Base-by-base conservation (phyloP, 116 monocot species). In the Cymodocea nodosa region DNA sequence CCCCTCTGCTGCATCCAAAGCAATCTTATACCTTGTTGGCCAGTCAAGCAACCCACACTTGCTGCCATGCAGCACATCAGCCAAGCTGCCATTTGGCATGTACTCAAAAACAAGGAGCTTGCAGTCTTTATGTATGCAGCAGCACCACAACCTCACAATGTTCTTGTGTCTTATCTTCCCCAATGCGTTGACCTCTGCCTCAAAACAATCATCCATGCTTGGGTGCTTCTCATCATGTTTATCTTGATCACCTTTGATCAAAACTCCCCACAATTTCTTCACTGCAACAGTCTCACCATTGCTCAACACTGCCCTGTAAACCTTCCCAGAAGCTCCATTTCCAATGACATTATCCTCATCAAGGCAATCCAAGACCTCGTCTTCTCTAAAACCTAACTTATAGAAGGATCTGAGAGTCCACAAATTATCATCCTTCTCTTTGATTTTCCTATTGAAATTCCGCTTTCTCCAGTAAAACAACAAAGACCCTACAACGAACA, bases 161-260 rank as follows among this genome's bases (percentile, higher is more conserved):
- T 84, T 84, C 73, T 77, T 84, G 61, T 92, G 92, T 54, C 87
- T 68, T 18, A 92, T 85, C 76, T 92, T 84, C 16, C 87, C 84
- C 40, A 92, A 63, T 15, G 82, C 85, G 11, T 74, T 62, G 6
- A 87, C 75, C 71, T 92, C 92, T 4, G 92, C 82, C n/a, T 82
- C 84, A 55, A 92, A 92, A 23, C 50, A 65, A 23, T 81, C 79
- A 20, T 78, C 78, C 2, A 0, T 30, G 11, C 52, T 49, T 56
- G 4, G 5, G 17, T 4, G 37, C 37, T 37, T 37, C 64, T 17
- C 56, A 6, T 0, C 17, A 6, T 22, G 35, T 18, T 20, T 48
- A 17, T 74, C 68, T 55, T 53, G 19, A 7, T 15, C 51, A 14
- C 52, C 67, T 34, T 30, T 62, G 14, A 63, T 71, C 12, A 54